phyloP scores from a whole-genome alignment of 2,329 filamentous ascomycete genomes.

The Penicillium sp. region DNA sequence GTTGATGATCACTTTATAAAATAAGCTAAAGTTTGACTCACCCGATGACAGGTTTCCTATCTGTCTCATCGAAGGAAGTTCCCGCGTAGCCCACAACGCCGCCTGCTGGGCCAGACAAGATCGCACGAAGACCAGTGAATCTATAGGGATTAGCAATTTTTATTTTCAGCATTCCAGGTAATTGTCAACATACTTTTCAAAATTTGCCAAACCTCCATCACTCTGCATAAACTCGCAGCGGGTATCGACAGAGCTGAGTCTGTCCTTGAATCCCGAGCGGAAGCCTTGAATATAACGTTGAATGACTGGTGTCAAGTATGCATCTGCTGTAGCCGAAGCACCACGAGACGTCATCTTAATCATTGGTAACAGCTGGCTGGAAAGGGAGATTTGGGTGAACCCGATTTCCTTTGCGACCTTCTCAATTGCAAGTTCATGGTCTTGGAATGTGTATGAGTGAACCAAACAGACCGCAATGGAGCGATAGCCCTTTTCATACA shows the following conservation, averaged over 20 bases:
- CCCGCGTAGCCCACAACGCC: slow-evolving; percentile 88
- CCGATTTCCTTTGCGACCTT: slow-evolving; percentile 72
- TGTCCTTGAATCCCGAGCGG: slow-evolving; percentile 74
- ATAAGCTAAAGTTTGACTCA: background rate
- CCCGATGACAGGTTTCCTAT: slow-evolving; percentile 70
- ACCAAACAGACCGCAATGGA: slow-evolving; percentile 55
- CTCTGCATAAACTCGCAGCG: background rate
- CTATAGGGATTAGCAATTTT: background rate
- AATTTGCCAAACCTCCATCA: background rate
- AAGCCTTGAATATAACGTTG: slow-evolving; percentile 72
- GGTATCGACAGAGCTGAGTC: slow-evolving; percentile 30
- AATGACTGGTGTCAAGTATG: slow-evolving; percentile 71
- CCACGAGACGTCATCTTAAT: slow-evolving; percentile 72
- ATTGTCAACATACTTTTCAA: background rate
- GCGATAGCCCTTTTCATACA: slow-evolving; percentile 35
- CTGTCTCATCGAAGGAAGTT: slow-evolving; percentile 77
- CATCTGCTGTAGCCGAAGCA: slow-evolving; percentile 71
- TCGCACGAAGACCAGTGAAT: slow-evolving; percentile 60
- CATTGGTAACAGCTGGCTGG: slow-evolving; percentile 64
- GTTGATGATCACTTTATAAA: background rate
- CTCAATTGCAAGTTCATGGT: slow-evolving; percentile 75
- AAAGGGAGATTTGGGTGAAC: slow-evolving; percentile 66
- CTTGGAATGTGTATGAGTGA: slow-evolving; percentile 82
- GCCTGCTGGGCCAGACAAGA: slow-evolving; percentile 84
- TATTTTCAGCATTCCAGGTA: background rate